Base-by-base conservation (phyloP, 177 flowering plant genomes). In the Tripterygium wilfordii region DNA sequence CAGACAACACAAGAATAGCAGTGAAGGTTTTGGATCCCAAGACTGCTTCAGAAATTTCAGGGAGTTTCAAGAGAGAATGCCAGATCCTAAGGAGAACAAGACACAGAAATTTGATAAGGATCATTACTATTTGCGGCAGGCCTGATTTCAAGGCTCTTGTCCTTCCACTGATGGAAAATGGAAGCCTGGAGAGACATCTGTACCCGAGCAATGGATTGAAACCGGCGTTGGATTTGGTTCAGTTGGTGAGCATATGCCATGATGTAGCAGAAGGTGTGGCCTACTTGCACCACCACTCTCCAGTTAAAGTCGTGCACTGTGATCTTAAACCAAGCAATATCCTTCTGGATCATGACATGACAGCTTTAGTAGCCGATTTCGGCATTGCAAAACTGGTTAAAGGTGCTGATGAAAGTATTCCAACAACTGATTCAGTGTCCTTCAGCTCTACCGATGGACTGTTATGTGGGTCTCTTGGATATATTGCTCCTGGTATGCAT, bases 291-390 rank as follows among this genome's bases (percentile, higher is more conserved):
- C 91, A 90, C 49, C 62, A 87, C 54, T 72, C 91, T 30, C 91
- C 87, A 3, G 71, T 79, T 13, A 74, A 54, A 58, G 85, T 90
- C 16, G 72, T 82, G 15, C 97, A 90, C 50, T 90, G 97, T 61
- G 97, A 90, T 61, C 74, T 90, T 2, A 90, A 90, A 54, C 97
- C 97, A 3, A 87, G 88, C 71, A 90, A 90, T 40, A 77, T 90
- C 57, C 91, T 90, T 29, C 83, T 86, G 0, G 82, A 86, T 33
- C 68, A 80, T 4, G 87, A 90, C 53, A 64, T 90, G 83, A 84
- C 75, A 1, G 97, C 94, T 45, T 31, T 86, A 53, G 82, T 90
- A 1, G 57, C 94, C 10, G 97, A 90, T 63, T 90, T 90, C 57
- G 96, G 97, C 23, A 86, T 90, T 18, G 68, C 97, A n/a, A 77